Conservation (phyloP, 78 protist species). For the Dictyostelium citrinum region DNA sequence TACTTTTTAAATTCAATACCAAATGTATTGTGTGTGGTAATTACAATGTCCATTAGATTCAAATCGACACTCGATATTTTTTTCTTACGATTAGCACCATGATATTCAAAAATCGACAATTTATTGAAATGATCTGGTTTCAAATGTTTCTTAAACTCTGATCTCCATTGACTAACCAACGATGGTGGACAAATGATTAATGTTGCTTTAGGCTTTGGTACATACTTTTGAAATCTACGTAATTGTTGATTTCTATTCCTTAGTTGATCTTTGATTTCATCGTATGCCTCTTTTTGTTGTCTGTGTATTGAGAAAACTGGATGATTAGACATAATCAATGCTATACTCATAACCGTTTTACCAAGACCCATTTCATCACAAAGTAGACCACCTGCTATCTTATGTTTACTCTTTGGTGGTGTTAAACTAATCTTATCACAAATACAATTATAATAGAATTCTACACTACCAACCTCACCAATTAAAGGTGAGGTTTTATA, state of each 20-base stretch:
- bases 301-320: neutral
- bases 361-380: constrained; percentile 88
- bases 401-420: constrained; percentile 25
- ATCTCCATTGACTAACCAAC: constrained; percentile 34
- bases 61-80: neutral
- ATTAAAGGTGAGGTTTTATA: neutral
- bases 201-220: constrained; percentile 53
- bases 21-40: constrained; percentile 12
- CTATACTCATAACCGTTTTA: constrained; percentile 73
- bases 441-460: constrained; percentile 29
- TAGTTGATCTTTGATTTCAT: neutral
- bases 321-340: constrained; percentile 34
- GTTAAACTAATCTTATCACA: constrained; percentile 24
- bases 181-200: constrained; percentile 41
- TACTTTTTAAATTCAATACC: constrained; percentile 37
- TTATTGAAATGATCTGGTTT: neutral
- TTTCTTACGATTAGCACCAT: constrained; percentile 26
- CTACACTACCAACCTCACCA: neutral
- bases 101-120: neutral
- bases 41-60: constrained; percentile 2
- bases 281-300: constrained; percentile 1
- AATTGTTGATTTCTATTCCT: neutral
- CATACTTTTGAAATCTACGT: neutral
- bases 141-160: constrained; percentile 26
- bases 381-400: constrained; percentile 63